Evolutionary conservation across 139 green algal species (phyloP), one percentile per base, ranked within the genome.

Genomic region (Pseudopediastrum boryanum): DNA sequence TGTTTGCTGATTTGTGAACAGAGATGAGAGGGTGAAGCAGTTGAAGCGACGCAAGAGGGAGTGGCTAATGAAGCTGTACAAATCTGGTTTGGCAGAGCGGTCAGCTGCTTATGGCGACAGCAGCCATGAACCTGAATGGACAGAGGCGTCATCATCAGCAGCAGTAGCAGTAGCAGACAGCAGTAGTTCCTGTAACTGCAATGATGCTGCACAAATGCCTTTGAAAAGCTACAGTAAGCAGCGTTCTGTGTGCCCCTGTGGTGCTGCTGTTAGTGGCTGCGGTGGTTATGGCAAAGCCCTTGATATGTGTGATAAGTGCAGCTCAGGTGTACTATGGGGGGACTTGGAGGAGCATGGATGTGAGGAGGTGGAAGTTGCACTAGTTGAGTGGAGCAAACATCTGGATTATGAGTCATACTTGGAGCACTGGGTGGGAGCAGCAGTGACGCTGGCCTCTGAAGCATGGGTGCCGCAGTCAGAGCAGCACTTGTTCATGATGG

Each of bases 51-150:
- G 78, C 16, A 83, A 84, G 64, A 73, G 87, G 43, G 80, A 92
- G 2, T 92, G 87, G 87, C 81, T 89, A 51, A 29, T 83, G 0
- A 87, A 87, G 69, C 76, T 92, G 87, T 92, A 92, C 80, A n/a
- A 39, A 1, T 50, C 82, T 9, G 82, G 78, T 25, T 41, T 73
- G 74, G n/a, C n/a, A n/a, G n/a, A n/a, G n/a, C n/a, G n/a, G n/a
- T n/a, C n/a, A n/a, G n/a, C n/a, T n/a, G n/a, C n/a, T 27, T 12
- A 39, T n/a, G 13, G 21, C 19, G 9, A 27, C 58, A 16, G 21
- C 16, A 25, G 58, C 58, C 13, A 66, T 4, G 1, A 12, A 4
- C 0, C 3, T 29, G 13, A 41, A 5, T 33, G 29, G 42, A 13
- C 41, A 12, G 23, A 25, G 9, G 42, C 66, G 9, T 8, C 44